Conservation (phyloP, 2,329 filamentous ascomycete genomes). For the Aspergillus eucalypticola region DNA sequence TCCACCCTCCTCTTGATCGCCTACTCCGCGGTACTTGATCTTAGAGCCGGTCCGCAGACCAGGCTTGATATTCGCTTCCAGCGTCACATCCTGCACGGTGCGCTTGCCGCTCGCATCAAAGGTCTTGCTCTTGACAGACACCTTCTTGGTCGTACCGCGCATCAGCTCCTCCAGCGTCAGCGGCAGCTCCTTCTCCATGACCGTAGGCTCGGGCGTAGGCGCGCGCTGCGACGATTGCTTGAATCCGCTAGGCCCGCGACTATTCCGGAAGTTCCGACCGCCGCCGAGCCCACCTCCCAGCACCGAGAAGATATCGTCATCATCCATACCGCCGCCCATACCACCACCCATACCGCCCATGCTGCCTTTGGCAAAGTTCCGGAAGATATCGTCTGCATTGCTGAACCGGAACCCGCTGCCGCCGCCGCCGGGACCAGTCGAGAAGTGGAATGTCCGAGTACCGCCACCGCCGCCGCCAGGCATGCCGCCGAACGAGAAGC, state of each 20-base stretch:
- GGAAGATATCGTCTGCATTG: conserved; percentile 80
- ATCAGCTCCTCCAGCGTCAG: conserved; percentile 87
- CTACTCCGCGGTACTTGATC: conserved; percentile 97
- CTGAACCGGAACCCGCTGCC: conserved; percentile 78
- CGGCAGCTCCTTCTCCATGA: conserved; percentile 80
- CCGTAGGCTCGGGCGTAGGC: conserved; percentile 79
- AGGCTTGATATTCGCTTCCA: conserved; percentile 93
- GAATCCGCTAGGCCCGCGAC: conserved; percentile 31
- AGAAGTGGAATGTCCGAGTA: conserved; percentile 49
- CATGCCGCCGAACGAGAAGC: conserved; percentile 54
- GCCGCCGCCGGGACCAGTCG: conserved; percentile 54
- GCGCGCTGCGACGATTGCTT: conserved; percentile 34
- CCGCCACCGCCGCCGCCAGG: conserved; percentile 51
- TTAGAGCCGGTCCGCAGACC: conserved; percentile 96
- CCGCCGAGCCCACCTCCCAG: conserved; percentile 45
- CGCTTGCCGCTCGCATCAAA: conserved; percentile 84
- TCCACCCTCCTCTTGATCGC: conserved; percentile 93
- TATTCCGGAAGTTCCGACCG: conserved; percentile 44
- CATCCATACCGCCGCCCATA: conserved; percentile 51
- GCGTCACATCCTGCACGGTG: conserved; percentile 80
- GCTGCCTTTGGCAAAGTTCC: conserved; percentile 70
- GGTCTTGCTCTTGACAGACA: conserved; percentile 96
- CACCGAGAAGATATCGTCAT: conserved; percentile 58
- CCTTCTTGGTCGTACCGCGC: conserved; percentile 87
- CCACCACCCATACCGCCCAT: conserved; percentile 52